Evolutionary conservation across 306 rosid genomes (phyloP), one percentile per base, ranked within the genome.

Genomic region (Canavalia gladiata): DNA sequence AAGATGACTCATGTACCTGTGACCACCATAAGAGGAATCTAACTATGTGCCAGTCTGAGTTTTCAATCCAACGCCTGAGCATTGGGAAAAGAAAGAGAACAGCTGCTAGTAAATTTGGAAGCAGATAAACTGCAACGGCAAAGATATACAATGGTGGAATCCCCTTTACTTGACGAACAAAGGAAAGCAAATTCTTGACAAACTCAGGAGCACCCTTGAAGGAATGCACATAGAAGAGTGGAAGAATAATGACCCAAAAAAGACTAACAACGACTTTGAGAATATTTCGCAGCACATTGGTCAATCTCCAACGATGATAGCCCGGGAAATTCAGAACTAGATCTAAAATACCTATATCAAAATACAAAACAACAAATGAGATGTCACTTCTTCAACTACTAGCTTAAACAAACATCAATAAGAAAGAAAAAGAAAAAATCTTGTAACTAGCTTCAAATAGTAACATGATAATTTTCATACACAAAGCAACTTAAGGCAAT

Each of bases 41-140:
- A 57, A 95, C 72, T 35, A 95, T 85, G 85, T 88, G 97, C 99
- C 99, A 95, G 85, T 95, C 89, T 55, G 99, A 95, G 88, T 91
- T 95, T 88, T 95, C 99, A 81, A 95, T 95, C 97, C 97, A 93
- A 79, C 99, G 99, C 47, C 98, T 92, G 74, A 95, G 91, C 97
- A 95, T 86, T 31, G 99, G 99, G 80, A 95, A 93, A 57, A 91
- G 69, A 90, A 95, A 95, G 76, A 95, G 83, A 82, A 47, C 52
- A 57, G 90, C 93, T 62, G 91, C 89, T 56, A 95, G 88, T 73
- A 85, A 54, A 88, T 95, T 95, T 78, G 99, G 99, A 52, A 95
- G 89, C 87, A 95, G 51, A 85, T 95, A 95, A 42, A 91, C n/a
- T 75, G 78, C 92, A 49, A 95, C 95, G 5, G 92, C 98, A 70